A percentile compares a stretch with the other conserved stretches of the same genome.
Conservation (phyloP, 805 yeast genomes). For the Wickerhamomyces bovis region DNA sequence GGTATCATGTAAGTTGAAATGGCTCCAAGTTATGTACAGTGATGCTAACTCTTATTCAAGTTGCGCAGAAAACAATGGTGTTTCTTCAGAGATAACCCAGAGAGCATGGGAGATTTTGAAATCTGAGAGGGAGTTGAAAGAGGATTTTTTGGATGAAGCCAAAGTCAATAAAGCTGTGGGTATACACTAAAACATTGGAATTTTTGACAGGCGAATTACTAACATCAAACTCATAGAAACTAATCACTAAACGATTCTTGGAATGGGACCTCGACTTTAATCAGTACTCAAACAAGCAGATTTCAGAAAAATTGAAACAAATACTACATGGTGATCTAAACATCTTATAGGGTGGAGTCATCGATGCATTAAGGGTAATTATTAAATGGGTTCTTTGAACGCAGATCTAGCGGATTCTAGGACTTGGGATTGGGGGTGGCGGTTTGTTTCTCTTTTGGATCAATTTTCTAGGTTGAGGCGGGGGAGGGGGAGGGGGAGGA, state of each 20-base stretch:
- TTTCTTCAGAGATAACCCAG: conserved; percentile 24
- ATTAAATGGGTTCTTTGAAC: conserved; percentile 4
- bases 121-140: conserved; percentile 5
- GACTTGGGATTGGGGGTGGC: neutral
- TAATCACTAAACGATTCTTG: conserved; percentile 1
- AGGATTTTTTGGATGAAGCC: conserved; percentile 8
- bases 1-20: conserved; percentile 24
- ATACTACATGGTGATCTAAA: neutral
- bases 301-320: neutral
- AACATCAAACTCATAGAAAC: neutral
- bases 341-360: neutral
- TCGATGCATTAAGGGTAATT: neutral
- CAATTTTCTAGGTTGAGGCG: conserved; percentile 25
- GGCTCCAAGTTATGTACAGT: no score
- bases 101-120: conserved; percentile 27
- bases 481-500: conserved; percentile 25
- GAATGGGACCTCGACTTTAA: conserved; percentile 4
- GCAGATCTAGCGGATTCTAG: neutral
- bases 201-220: neutral
- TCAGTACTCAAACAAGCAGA: neutral
- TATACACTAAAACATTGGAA: neutral
- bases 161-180: neutral
- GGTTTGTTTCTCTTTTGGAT: conserved; percentile 1
- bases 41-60: neutral
- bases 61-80: conserved; percentile 37